Base-by-base conservation (phyloP, 306 rosid species). In the Prunus padus region DNA sequence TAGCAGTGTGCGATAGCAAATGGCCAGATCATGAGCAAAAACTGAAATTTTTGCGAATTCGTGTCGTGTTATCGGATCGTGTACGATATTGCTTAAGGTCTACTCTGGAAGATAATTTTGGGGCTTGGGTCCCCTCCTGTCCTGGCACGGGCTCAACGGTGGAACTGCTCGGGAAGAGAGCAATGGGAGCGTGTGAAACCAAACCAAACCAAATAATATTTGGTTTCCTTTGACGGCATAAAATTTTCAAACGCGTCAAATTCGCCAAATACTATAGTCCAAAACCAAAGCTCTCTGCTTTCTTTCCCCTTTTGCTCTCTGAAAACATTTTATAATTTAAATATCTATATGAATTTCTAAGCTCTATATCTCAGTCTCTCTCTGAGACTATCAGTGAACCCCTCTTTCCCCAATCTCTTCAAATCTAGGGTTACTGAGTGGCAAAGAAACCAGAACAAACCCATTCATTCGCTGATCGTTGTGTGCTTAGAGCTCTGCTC, bases 381-480 rank as follows among this genome's bases (percentile, higher is more conserved):
- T 11, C 45, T 57, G 6, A 12, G 66, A 28, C 33, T 46, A 18
- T 22, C 19, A 31, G 31, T 55, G 37, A 49, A 10, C 46, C 69
- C 37, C 23, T 33, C 40, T 42, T 73, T 59, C 65, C 69, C 68
- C 45, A 45, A 3, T 67, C 49, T 67, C 28, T 33, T 57, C 56
- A 79, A 64, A 64, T 74, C 65, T 68, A 65, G 84, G 92, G 81
- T 62, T 77, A 47, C 37, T n/a, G 23, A 67, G 19, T 33, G 57
- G 6, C 8, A 9, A n/a, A 51, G 28, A 69, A 26, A 49, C 15
- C 60, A 30, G 74, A 54, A 64, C 74, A 50, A 65, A 77, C 74
- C 68, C 73, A 40, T 31, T 61, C 44, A 65, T 40, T 40, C 63
- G 31, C 14, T 54, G 33, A 0, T 19, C 49, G 12, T 26, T 62